Base-by-base conservation (phyloP, 495 filamentous ascomycete genomes). In the Viridothelium virens region DNA sequence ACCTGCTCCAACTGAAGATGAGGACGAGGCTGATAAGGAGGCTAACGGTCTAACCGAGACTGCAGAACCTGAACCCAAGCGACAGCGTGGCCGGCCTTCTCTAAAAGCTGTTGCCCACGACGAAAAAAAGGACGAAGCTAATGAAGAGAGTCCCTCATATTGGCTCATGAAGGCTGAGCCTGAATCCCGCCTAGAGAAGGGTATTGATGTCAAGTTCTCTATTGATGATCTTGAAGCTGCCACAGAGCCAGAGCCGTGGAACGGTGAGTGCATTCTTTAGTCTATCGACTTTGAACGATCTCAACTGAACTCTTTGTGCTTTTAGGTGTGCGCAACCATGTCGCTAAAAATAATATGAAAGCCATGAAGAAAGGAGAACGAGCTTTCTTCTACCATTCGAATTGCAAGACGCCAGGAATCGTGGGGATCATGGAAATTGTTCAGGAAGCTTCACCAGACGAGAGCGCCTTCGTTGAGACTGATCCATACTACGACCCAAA, bases 121-220 rank as follows among this genome's bases (percentile, higher is more conserved):
- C 41, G 50, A 39, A 12, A 38, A 14, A 12, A 16, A 61, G 3
- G 65, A 63, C 12, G 6, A 61, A 14, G 16, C n/a, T 10, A 38
- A 59, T 38, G 48, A 11, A 18, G 56, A 34, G 53, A 46, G 66
- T 9, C 41, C 63, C 3, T 25, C 63, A 33, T 96, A 91, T 76
- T 97, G 92, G 93, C 85, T 97, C 67, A 85, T 97, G 85, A 97
- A 97, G 79, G 91, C 93, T 7, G 93, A 97, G 77, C 93, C 94
- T 2, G 88, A 92, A 71, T 86, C 91, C 36, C 87, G 94, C 25
- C 74, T 92, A 33, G 91, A 94, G 73, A 96, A 91, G 62, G 91
- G 91, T 16, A 80, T 87, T 63, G 89, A 96, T 72, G 90, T 96
- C 46, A 89, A 85, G 68, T 98, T 97, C 78, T 96, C 91, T 4